A percentile compares a stretch with the other conserved stretches of the same genome.
Evolutionary conservation across 192 early-diverging fungal species (phyloP).

Genomic region (Kappamyces sp.): DNA sequence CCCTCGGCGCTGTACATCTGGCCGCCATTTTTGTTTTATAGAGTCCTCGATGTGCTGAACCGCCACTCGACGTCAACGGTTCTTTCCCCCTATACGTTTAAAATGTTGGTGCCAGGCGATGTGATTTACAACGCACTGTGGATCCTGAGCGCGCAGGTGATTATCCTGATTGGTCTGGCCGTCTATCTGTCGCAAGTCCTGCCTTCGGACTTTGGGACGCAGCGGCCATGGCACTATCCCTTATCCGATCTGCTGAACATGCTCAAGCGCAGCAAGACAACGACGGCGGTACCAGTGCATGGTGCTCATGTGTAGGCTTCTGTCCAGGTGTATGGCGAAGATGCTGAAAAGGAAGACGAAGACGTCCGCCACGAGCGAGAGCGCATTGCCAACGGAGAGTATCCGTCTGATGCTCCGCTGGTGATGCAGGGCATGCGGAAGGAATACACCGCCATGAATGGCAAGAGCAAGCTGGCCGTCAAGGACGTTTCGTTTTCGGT

Average conservation of each 20-base stretch:
- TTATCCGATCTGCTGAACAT: no score
- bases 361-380: slow-evolving; percentile 53
- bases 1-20: slow-evolving; percentile 54
- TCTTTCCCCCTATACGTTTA: slow-evolving; percentile 43
- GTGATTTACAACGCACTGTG: slow-evolving; percentile 52
- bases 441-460: slow-evolving; percentile 35
- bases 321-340: slow-evolving; percentile 16
- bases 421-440: slow-evolving; percentile 59
- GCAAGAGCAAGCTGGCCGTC: slow-evolving; percentile 39
- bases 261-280: no score
- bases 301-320: no score
- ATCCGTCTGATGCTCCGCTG: slow-evolving; percentile 23
- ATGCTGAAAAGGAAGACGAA: slow-evolving; percentile 37
- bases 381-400: slow-evolving; percentile 37
- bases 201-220: slow-evolving; percentile 9
- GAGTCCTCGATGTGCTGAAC: slow-evolving; percentile 51
- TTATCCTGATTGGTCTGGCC: slow-evolving; percentile 38
- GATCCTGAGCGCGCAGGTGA: slow-evolving; percentile 43
- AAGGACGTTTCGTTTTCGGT: slow-evolving; percentile 59
- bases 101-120: slow-evolving; percentile 45
- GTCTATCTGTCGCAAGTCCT: slow-evolving; percentile 26
- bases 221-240: slow-evolving; percentile 16
- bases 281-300: no score
- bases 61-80: slow-evolving; percentile 30
- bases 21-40: slow-evolving; percentile 74